Base-by-base conservation (phyloP, 495 filamentous ascomycete species). In the Penicillium arizonense region DNA sequence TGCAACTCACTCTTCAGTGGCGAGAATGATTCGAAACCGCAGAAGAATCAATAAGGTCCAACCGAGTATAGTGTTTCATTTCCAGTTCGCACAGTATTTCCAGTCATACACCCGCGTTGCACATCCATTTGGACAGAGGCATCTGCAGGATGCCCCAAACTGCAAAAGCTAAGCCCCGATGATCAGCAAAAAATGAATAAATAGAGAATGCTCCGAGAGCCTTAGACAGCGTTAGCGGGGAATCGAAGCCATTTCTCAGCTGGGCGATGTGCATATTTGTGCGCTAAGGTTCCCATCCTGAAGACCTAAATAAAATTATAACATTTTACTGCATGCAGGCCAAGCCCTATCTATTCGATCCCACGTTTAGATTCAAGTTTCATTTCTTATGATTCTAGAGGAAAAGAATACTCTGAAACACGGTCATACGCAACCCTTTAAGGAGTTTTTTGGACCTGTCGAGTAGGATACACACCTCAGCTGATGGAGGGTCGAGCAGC, bases 91-190 rank as follows among this genome's bases (percentile, higher is more conserved):
- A 59, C 54, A 48, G 52, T 34, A 38, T 56, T 50, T 38, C 46
- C 35, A 54, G 52, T 59, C 63, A 62, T 47, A 62, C 55, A 36
- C 42, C n/a, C 41, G 47, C 56, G 63, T 67, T 67, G 63, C 58
- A 62, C 57, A 45, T 62, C 56, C 63, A 62, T 67, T 59, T 55
- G 57, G 58, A 44, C 55, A 46, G 52, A 56, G 53, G 28, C 38
- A 53, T 52, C 55, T 66, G 63, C 63, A 66, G 37, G 57, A 56
- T 63, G 60, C 63, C 55, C 57, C 51, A 66, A 66, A 66, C 61
- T 63, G 63, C 61, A 63, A 63, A 53, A 57, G 60, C 63, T 63
- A 63, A 65, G 63, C 63, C 63, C 63, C 63, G 39, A 55, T 56
- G 54, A 65, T 65, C 62, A 46, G 14, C n/a, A 13, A n/a, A 20